Conservation (phyloP, 1,284 basidiomycete species). For the Grifola frondosa region DNA sequence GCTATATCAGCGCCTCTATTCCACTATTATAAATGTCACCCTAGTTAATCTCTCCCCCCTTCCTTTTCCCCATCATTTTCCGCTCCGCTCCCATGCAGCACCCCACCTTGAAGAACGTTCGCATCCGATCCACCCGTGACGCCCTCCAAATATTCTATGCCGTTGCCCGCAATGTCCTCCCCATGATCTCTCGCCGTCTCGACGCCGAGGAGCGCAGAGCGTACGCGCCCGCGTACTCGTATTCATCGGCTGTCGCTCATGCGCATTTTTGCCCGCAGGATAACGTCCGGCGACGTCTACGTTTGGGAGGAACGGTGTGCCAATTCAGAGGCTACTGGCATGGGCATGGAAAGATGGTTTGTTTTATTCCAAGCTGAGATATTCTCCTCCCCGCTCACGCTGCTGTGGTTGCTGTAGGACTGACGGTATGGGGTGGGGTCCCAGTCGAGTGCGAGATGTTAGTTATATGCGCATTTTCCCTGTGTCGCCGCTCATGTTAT, state of each 20-base stretch:
- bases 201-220: conserved; percentile 65
- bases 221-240: conserved; percentile 8
- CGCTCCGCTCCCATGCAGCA: conserved; percentile 44
- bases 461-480: conserved; percentile 26
- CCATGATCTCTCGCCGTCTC: conserved; percentile 74
- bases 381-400: not conserved
- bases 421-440: conserved; percentile 81
- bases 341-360: conserved; percentile 80
- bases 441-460: conserved; percentile 75
- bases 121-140: conserved; percentile 74
- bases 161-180: conserved; percentile 63
- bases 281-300: conserved; percentile 68
- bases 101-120: conserved; percentile 70
- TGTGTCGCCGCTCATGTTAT: conserved; percentile 10
- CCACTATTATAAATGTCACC: conserved; percentile 20
- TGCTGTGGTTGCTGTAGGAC: conserved; percentile 47
- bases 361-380: conserved; percentile 2
- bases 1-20: conserved; percentile 19
- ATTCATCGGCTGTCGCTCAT: not conserved
- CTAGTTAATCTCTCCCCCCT: conserved; percentile 15
- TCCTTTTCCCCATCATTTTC: conserved; percentile 16
- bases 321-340: conserved; percentile 72
- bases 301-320: conserved; percentile 84
- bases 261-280: conserved; percentile 15
- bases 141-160: conserved; percentile 77